Base-by-base conservation (phyloP, 805 yeast species). In the Clavispora asparagi region DNA sequence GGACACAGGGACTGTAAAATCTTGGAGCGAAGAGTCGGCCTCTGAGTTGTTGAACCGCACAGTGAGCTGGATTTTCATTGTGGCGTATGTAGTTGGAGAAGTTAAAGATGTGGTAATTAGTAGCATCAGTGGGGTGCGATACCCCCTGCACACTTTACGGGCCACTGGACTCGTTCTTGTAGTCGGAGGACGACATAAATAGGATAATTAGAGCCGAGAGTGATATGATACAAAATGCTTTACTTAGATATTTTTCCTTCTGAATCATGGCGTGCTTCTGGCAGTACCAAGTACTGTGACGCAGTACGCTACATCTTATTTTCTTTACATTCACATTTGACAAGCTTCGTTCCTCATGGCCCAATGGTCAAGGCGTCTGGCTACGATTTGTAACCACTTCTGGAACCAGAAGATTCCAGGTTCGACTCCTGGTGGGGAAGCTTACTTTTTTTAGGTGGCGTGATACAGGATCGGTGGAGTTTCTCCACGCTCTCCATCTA, bases 321-420 rank as follows among this genome's bases (percentile, higher is more conserved):
- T 10, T 29, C 32, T 2, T 29, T 29, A 12, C 32, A 7, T 29
- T 13, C n/a, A 35, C 1, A 17, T 7, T 17, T 17, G 12, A 8
- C 44, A 43, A 61, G 71, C 73, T 69, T 70, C 74, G 74, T 78
- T 78, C 83, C 82, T 78, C 82, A 80, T 78, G 83, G 82, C 83
- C 83, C 81, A 78, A 78, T 78, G 83, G 83, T 78, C 81, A 78
- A 79, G 83, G 82, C 83, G 82, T 78, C 82, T 76, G 83, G 82
- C 83, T 78, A 78, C 83, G 83, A 74, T 70, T 63, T 60, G 71
- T 66, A 67, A 61, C 71, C 71, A 68, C 73, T 67, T 66, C 71
- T 61, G 70, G 70, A 70, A 73, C 73, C 77, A 71, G 74, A 69
- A 70, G 77, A 70, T 70, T 72, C 76, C 76, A 71, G 77, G 76